Conservation (phyloP, 208 protist genomes). For the Crithidia bombi region DNA sequence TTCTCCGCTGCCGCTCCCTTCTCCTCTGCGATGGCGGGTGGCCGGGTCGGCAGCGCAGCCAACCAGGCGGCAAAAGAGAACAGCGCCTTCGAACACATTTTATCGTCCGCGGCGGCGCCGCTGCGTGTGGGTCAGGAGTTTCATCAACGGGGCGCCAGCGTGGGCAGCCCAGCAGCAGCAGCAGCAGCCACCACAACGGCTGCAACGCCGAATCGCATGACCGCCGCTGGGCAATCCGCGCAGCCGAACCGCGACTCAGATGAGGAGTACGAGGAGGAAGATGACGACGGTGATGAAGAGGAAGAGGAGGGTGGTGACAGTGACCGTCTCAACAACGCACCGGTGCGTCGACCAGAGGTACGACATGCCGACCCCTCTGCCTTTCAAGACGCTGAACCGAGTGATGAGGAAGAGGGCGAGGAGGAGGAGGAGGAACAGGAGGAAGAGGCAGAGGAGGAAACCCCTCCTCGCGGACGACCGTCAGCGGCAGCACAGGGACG, state of each 20-base stretch:
- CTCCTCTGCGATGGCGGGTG: not conserved
- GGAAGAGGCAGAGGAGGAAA: constrained; percentile 16
- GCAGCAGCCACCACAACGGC: not conserved
- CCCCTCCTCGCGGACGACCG: not conserved
- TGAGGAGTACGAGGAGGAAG: constrained; percentile 19
- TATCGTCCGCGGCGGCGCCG: constrained; percentile 39
- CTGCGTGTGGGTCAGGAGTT: constrained; percentile 34
- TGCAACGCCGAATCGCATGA: not conserved
- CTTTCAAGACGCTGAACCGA: constrained; percentile 1
- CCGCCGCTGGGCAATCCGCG: not conserved
- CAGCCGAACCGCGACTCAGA: constrained; percentile 15
- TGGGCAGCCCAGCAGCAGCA: not conserved
- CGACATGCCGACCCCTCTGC: not conserved
- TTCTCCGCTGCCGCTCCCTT: not conserved
- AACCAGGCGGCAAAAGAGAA: constrained; percentile 33
- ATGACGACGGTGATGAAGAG: constrained; percentile 16
- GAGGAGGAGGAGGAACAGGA: constrained; percentile 33
- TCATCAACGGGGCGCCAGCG: constrained; percentile 38
- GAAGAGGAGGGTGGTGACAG: constrained; percentile 33
- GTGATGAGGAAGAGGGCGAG: constrained; percentile 35
- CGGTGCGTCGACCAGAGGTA: not conserved
- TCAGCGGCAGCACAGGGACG: not conserved
- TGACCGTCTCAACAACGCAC: not conserved
- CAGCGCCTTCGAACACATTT: constrained; percentile 54
- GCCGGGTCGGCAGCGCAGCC: not conserved